Evolutionary conservation across 2,329 filamentous ascomycete species (phyloP), one percentile per base, ranked within the genome.

Genomic region (Fusarium oxysporum): DNA sequence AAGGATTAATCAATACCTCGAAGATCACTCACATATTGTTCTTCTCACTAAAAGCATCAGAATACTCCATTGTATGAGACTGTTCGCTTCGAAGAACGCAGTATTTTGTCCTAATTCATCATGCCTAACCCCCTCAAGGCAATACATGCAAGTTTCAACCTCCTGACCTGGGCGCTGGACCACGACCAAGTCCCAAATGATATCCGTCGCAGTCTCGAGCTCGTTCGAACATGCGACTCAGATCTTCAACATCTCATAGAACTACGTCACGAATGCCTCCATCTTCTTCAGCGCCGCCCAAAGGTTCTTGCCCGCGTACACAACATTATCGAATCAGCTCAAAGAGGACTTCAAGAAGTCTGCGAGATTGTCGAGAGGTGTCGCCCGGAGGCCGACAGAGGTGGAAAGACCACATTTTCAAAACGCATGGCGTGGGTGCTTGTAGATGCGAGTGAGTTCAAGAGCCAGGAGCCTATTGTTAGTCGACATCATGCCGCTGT

Each of bases 241-340:
- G 80, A 81, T 51, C 73, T 81, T 9, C 77, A 81, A 33, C 76
- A 79, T n/a, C 75, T 81, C 23, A 80, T 81, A 41, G 73, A 77
- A n/a, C 63, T 81, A 2, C 77, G 80, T 6, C 76, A 78, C 23
- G 70, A 78, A 32, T 76, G 75, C 28, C 68, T 81, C 6, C 43
- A 61, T 6, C 68, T 80, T 6, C 73, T 81, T 1, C 51, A 75
- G 23, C 67, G 67, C 8, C 73, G 75, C 2, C 74, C 77, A 16
- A 61, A 60, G 23, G 73, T 79, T 17, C 73, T 81, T n/a, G 55
- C 71, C 4, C 78, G 78, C 6, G 72, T 80, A 17, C 75, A 80
- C 58, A 57, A 38, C 35, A 78, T 81, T 59, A 81, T 81, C 32
- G 70, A 76, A 19, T 67, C 75, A 1, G 80, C 80, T 6, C 69